Evolutionary conservation across 176 grass and related monocot species (phyloP), one percentile per base, ranked within the genome.

Genomic region (Tuctoria greenei): DNA sequence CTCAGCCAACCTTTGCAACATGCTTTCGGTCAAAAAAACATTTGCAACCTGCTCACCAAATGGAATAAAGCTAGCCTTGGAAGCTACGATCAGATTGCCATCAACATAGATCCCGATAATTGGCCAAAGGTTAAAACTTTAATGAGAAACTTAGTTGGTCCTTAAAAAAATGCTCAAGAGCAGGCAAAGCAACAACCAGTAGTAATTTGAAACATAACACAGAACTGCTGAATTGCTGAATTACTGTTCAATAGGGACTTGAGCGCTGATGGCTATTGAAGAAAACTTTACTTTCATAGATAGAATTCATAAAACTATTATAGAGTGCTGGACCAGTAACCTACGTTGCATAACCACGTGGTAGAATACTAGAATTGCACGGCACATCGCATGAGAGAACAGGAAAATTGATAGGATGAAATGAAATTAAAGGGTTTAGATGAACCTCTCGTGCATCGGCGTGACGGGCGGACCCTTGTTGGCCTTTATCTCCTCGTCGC

Each of bases 401-500:
- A 23, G 0, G 24, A 77, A 43, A 46, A 10, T 54, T 3, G 61
- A 36, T 10, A 59, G 3, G 7, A 2, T 12, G 34, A 16, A 25
- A 35, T 37, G 12, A 64, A 52, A 77, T 1, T 13, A 27, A 59
- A 54, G 43, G 37, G 26, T 27, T 27, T 8, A 54, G 64, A 14
- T 2, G 24, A 9, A 93, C 93, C 93, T 97, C 78, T 97, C 87
- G 45, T 85, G 82, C 18, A 90, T 77, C 4, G 91, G 88, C 64
- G 91, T 93, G 67, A 97, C 94, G 1, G 94, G 91, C 0, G 94
- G 88, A 0, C 93, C 93, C 79, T 97, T 97, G 50, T 97, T 97
- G 14, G 64, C 87, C 44, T 80, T 93, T 79, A 97, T 97, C 90
- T 97, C 93, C 37, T 84, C 80, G 64, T 93, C 90, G 46, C 87